Evolutionary conservation across 2,329 filamentous ascomycete species (phyloP).

Genomic region (Pyrenophora graminea): DNA sequence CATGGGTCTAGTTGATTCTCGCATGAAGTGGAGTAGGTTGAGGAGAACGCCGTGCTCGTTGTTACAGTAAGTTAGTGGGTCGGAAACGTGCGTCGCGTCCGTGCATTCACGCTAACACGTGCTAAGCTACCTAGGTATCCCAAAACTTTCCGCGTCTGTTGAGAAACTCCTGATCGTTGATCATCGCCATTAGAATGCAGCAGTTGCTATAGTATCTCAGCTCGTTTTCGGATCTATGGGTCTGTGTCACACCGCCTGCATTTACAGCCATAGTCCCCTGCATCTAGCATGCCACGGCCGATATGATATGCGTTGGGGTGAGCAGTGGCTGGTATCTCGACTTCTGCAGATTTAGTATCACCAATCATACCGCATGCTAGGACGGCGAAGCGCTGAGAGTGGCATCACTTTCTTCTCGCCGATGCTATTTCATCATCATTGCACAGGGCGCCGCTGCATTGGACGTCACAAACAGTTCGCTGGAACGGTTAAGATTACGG

Average conservation of each 20-base stretch:
- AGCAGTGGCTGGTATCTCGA: slow-evolving; percentile 1
- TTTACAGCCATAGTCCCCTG: neutral
- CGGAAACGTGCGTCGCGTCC: slow-evolving; percentile 8
- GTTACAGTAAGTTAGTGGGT: neutral
- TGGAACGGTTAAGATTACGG: slow-evolving; percentile 1
- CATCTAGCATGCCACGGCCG: slow-evolving; percentile 1
- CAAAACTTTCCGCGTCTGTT: slow-evolving; percentile 7
- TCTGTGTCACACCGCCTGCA: slow-evolving; percentile 2
- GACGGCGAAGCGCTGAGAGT: neutral
- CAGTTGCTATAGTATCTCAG: slow-evolving; percentile 1
- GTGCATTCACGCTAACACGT: slow-evolving; percentile 13
- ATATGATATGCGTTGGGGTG: slow-evolving; percentile 3
- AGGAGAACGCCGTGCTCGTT: slow-evolving; percentile 8
- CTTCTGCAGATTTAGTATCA: slow-evolving; percentile 9
- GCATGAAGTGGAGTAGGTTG: slow-evolving; percentile 5
- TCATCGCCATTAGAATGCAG: slow-evolving; percentile 7
- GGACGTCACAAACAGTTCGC: slow-evolving; percentile 3
- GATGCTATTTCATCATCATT: neutral
- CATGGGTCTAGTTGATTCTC: slow-evolving; percentile 12
- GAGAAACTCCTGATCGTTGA: slow-evolving; percentile 11
- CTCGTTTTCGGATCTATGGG: slow-evolving; percentile 2
- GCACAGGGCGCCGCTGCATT: neutral
- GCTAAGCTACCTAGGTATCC: neutral
- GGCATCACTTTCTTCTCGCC: neutral
- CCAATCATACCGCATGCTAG: slow-evolving; percentile 5